Evolutionary conservation across 1,284 basidiomycete genomes (phyloP), one percentile per base, ranked within the genome.

Genomic region (Singerocomus inundabilis): DNA sequence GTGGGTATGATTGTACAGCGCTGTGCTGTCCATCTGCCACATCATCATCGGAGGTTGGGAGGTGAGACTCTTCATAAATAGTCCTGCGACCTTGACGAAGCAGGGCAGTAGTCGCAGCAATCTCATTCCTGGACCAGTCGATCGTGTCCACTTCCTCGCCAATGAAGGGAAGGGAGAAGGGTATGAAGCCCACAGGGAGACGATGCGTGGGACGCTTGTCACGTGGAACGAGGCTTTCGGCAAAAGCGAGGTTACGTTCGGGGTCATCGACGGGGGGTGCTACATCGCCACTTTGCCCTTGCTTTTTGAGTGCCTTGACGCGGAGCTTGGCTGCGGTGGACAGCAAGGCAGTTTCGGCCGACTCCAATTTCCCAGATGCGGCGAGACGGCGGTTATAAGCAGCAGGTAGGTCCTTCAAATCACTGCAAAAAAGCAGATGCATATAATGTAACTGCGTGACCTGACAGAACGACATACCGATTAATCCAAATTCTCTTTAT

Each of bases 401-500:
- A 42, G 91, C 83, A 5, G 93, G 92, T 10, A 98, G 75, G 4
- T 91, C 84, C 65, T 91, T 88, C 49, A 94, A 74, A 63, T 97
- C 82, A 25, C 76, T 75, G 42, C 15, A 34, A 39, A 52, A 30
- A 26, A 24, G 24, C 5, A 2, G 6, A 31, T 11, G 13, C 21
- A 33, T 46, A 9, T 8, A 24, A 34, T 36, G 24, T n/a, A 15
- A 39, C 26, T 8, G 39, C 5, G 5, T 10, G 21, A 37, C 4
- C n/a, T 10, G 5, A 33, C 13, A 34, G 15, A 15, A 12, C 57
- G 31, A 46, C 70, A 31, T 53, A 77, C 76, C 85, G 80, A 67
- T 93, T 92, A 36, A 98, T 77, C 95, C 96, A 99, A 30, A 99
- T 82, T 52, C 85, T 83, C 58, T 84, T 85, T 5, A 93, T 87